Evolutionary conservation across 345 rosid species (phyloP).

Genomic region (Euphorbia lathyris): DNA sequence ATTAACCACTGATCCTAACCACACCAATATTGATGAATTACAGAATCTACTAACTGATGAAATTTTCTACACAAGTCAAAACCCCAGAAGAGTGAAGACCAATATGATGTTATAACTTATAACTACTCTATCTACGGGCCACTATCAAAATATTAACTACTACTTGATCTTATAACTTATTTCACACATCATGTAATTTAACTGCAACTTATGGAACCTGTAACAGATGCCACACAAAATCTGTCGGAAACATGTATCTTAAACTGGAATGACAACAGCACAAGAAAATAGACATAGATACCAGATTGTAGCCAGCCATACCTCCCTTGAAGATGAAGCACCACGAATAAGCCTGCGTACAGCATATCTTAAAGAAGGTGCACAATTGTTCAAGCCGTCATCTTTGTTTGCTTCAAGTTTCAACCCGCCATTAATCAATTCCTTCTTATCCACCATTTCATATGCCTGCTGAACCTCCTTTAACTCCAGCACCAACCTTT

Average conservation of each 20-base stretch:
- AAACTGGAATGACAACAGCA: background rate
- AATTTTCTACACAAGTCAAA: background rate
- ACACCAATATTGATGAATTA: background rate
- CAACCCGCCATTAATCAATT: slow-evolving; percentile 43
- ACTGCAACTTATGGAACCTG: too few species aligned
- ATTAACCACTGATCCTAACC: background rate
- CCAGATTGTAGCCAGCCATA: slow-evolving; percentile 17
- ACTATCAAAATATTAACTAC: background rate
- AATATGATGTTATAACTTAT: background rate
- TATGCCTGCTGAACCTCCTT: slow-evolving; percentile 72
- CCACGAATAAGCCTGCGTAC: slow-evolving; percentile 88
- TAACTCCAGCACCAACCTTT: slow-evolving; percentile 58
- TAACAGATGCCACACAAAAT: background rate
- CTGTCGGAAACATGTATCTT: background rate
- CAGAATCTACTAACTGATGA: background rate
- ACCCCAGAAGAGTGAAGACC: background rate
- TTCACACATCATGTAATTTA: too few species aligned
- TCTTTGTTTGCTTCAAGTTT: slow-evolving; percentile 84
- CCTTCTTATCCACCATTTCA: slow-evolving; percentile 49
- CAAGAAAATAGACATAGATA: background rate
- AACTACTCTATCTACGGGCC: background rate
- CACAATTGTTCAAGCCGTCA: slow-evolving; percentile 82
- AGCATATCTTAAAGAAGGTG: slow-evolving; percentile 81
- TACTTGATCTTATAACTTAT: background rate
- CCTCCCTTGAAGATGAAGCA: slow-evolving; percentile 95